phyloP scores from a whole-genome alignment of 1,284 basidiomycete genomes.

The Xerocomus nothofagi region DNA sequence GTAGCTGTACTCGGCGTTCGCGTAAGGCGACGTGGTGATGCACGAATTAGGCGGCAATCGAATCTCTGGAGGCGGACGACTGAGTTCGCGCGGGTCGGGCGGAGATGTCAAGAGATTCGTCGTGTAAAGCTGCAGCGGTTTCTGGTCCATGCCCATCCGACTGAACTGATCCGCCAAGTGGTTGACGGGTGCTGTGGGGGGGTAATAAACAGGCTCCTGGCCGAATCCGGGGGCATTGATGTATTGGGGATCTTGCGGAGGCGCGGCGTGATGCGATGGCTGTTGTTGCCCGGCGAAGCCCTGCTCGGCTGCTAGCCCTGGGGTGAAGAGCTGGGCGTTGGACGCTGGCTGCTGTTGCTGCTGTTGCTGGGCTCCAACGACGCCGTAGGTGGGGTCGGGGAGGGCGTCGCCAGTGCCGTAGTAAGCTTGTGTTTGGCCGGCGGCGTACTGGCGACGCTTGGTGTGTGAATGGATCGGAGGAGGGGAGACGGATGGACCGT shows the following conservation, averaged over 20 bases:
- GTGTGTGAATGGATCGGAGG: constrained; percentile 37
- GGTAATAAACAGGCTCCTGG: constrained; percentile 53
- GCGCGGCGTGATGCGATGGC: constrained; percentile 47
- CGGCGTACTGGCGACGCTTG: constrained; percentile 88
- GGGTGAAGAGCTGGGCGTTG: constrained; percentile 79
- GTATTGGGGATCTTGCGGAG: constrained; percentile 56
- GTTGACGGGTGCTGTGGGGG: constrained; percentile 51
- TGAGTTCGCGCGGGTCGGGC: constrained; percentile 85
- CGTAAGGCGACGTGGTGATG: constrained; percentile 77
- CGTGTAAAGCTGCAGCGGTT: constrained; percentile 74
- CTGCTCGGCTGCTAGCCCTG: constrained; percentile 68
- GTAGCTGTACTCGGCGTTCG: constrained; percentile 90
- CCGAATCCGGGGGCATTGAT: constrained; percentile 50
- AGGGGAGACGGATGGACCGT: constrained; percentile 41
- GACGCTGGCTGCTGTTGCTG: constrained; percentile 45
- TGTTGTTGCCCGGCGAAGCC: constrained; percentile 61
- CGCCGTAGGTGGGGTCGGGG: constrained; percentile 41
- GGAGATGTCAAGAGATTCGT: constrained; percentile 88
- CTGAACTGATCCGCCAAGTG: constrained; percentile 83
- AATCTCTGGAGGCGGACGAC: constrained; percentile 84
- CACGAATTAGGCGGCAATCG: constrained; percentile 82
- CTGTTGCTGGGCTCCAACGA: constrained; percentile 41
- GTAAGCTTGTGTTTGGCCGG: constrained; percentile 86
- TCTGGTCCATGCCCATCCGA: constrained; percentile 80
- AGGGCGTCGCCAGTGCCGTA: constrained; percentile 55